A percentile compares a stretch with the other conserved stretches of the same genome.
Evolutionary conservation across 768 basidiomycete species (phyloP).

Genomic region (Lactarius pseudohatsudake): DNA sequence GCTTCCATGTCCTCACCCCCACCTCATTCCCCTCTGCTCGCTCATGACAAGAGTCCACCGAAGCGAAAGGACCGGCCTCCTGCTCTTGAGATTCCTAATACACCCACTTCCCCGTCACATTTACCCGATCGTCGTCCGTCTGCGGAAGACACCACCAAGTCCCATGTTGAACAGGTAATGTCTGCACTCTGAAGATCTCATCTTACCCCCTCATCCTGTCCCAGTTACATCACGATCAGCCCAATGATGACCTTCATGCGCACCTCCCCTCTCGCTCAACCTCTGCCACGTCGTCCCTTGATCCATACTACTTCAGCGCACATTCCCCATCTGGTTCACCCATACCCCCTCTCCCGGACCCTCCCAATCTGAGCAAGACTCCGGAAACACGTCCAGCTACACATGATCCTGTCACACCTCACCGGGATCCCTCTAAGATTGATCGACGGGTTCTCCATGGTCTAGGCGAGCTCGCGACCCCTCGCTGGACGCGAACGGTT

Average conservation of each 20-base stretch:
- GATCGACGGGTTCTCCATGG: constrained; percentile 89
- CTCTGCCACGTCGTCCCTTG: constrained; percentile 78
- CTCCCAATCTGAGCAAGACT: constrained; percentile 49
- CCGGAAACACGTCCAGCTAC: constrained; percentile 53
- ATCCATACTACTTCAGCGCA: constrained; percentile 85
- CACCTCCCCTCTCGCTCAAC: constrained; percentile 57
- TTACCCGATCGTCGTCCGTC: constrained; percentile 36
- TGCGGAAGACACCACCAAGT: constrained; percentile 26
- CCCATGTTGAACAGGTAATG: constrained; percentile 24
- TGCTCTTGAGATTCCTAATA: constrained; percentile 48
- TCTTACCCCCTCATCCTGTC: constrained; percentile 20
- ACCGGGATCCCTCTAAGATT: constrained; percentile 71
- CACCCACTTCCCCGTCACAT: constrained; percentile 40
- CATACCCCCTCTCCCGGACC: constrained; percentile 42
- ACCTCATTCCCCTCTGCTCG: constrained; percentile 28
- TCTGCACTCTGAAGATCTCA: constrained; percentile 9
- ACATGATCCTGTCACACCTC: constrained; percentile 66
- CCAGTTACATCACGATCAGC: constrained; percentile 51
- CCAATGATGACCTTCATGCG: constrained; percentile 38
- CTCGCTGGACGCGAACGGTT: constrained; percentile 75
- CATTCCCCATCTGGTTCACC: constrained; percentile 71
- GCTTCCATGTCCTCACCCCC: constrained; percentile 44
- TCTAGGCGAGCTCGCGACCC: constrained; percentile 95
- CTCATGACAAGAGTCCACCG: constrained; percentile 40
- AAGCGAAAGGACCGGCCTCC: constrained; percentile 54